phyloP scores from a whole-genome alignment of 495 filamentous ascomycete species.

The Acidiella bohemica region DNA sequence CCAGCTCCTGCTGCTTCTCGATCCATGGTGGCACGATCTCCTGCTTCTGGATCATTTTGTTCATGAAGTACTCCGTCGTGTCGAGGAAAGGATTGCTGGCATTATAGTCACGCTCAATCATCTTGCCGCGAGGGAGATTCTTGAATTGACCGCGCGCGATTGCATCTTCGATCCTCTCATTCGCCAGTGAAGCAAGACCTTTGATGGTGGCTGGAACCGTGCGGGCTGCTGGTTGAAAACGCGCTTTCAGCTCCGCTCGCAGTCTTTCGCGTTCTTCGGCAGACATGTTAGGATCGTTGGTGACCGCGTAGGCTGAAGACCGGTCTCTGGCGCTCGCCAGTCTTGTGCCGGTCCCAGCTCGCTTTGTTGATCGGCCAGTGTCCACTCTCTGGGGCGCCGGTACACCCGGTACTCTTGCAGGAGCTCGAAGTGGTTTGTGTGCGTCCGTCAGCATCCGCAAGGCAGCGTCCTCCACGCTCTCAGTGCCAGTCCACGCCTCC shows the following conservation, averaged over 20 bases:
- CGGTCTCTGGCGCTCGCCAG: conserved; percentile 69
- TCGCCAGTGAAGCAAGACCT: conserved; percentile 71
- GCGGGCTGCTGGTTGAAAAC: conserved; percentile 60
- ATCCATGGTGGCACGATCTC: conserved; percentile 81
- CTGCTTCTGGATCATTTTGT: conserved; percentile 94
- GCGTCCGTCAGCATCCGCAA: conserved; percentile 81
- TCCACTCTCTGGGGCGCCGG: conserved; percentile 37
- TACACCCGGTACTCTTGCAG: conserved; percentile 30
- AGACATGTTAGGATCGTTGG: conserved; percentile 44
- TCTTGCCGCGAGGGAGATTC: conserved; percentile 69
- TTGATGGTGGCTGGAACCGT: conserved; percentile 65
- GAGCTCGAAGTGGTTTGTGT: conserved; percentile 52
- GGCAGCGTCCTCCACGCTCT: conserved; percentile 58
- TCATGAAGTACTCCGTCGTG: conserved; percentile 96
- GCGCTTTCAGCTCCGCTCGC: conserved; percentile 59
- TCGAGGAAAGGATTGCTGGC: conserved; percentile 83
- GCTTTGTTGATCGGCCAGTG: conserved; percentile 34
- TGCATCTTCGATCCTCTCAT: conserved; percentile 88
- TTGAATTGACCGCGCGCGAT: conserved; percentile 87
- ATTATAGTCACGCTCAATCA: conserved; percentile 62
- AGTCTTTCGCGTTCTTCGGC: conserved; percentile 58
- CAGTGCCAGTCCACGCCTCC: conserved; percentile 65
- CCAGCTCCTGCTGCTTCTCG: conserved; percentile 90
- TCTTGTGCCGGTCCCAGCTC: conserved; percentile 40
- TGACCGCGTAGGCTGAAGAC: conserved; percentile 54